Evolutionary conservation across 441 rosid genomes (phyloP).

Genomic region (Gossypium lobatum): DNA sequence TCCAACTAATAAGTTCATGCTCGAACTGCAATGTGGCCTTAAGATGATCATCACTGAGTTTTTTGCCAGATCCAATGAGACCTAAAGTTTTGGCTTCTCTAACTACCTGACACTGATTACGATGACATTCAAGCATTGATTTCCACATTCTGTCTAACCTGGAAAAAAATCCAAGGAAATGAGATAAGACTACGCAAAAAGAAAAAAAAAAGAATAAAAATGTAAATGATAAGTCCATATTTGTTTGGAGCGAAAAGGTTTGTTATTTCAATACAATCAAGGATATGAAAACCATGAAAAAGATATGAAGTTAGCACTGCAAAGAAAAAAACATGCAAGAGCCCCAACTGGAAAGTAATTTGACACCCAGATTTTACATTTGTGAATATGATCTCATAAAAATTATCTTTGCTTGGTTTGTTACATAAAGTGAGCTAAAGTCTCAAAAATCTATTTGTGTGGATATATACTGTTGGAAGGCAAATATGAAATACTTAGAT

Average conservation of each 20-base stretch:
- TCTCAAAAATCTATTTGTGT: background rate
- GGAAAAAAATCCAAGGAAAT: constrained; percentile 11
- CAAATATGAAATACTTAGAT: background rate
- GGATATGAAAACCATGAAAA: background rate
- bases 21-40: constrained; percentile 61
- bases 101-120: constrained; percentile 61
- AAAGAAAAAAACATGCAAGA: background rate
- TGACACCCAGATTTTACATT: background rate
- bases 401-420: too few species aligned
- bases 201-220: background rate
- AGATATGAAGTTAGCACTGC: background rate
- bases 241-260: background rate
- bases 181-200: background rate
- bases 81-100: constrained; percentile 64
- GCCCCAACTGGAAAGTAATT: background rate
- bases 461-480: background rate
- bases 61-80: constrained; percentile 51
- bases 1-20: constrained; percentile 73
- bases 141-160: constrained; percentile 94
- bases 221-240: background rate
- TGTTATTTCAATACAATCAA: background rate
- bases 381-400: background rate
- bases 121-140: constrained; percentile 86
- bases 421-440: background rate
- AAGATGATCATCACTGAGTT: constrained; percentile 59